Evolutionary conservation across 768 basidiomycete genomes (phyloP).

Genomic region (Serpula lacrymans): DNA sequence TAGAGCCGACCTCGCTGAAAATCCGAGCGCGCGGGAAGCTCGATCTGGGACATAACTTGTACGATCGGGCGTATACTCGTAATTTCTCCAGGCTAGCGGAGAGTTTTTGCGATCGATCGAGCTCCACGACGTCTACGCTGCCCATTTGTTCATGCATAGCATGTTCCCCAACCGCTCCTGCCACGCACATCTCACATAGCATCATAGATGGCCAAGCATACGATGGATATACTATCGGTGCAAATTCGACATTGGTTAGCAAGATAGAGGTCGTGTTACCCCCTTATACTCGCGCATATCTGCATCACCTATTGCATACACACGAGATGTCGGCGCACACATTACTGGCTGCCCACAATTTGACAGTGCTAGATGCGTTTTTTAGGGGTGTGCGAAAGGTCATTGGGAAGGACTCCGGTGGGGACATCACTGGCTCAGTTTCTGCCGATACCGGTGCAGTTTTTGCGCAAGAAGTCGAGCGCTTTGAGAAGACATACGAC

Average conservation of each 20-base stretch:
- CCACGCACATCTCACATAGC: constrained; percentile 43
- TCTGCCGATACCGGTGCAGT: constrained; percentile 2
- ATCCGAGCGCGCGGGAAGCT: constrained; percentile 21
- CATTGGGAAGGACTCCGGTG: constrained; percentile 15
- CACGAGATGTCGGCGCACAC: constrained; percentile 90
- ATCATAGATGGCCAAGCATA: constrained; percentile 32
- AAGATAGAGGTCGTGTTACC: constrained; percentile 11
- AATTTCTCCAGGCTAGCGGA: constrained; percentile 60
- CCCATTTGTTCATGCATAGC: constrained; percentile 50
- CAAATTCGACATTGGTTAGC: neutral
- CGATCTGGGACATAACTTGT: constrained; percentile 74
- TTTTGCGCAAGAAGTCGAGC: constrained; percentile 47
- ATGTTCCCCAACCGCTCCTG: constrained; percentile 46
- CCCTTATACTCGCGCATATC: constrained; percentile 54
- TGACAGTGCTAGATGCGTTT: constrained; percentile 63
- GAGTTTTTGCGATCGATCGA: constrained; percentile 28
- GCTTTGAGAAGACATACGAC: constrained; percentile 53
- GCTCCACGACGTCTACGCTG: constrained; percentile 2
- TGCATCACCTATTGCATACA: constrained; percentile 83
- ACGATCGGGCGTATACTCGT: constrained; percentile 48
- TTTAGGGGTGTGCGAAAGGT: constrained; percentile 52
- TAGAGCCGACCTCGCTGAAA: neutral
- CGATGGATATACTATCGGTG: too few species aligned
- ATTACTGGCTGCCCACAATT: constrained; percentile 72
- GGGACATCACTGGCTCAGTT: too few species aligned